A percentile compares a stretch with the other conserved stretches of the same genome.
Conservation (phyloP, 768 basidiomycete genomes). For the Nevesoporus exiguus region DNA sequence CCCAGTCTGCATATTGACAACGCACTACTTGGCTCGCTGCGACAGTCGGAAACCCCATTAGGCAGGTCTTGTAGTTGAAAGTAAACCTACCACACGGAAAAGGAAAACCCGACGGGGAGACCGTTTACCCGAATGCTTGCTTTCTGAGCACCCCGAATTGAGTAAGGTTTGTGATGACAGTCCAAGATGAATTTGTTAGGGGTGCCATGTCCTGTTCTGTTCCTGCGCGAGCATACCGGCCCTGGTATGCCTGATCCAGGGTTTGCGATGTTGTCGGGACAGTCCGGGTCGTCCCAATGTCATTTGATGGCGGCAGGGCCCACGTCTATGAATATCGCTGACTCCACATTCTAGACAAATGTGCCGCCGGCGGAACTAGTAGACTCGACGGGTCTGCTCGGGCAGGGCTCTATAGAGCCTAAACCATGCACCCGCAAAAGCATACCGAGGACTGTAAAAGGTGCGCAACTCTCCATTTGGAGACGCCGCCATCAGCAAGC, state of each 20-base stretch:
- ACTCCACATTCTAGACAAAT: neutral
- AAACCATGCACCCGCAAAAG: conserved; percentile 1
- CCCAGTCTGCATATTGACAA: neutral
- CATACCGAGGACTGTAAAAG: neutral
- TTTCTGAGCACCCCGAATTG: neutral
- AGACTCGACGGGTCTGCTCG: too few relatives aligned
- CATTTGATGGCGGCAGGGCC: neutral
- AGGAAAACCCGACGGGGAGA: neutral
- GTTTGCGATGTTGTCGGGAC: neutral
- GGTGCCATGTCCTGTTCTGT: neutral
- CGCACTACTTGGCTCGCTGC: neutral
- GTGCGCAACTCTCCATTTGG: neutral
- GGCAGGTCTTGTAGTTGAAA: conserved; percentile 11
- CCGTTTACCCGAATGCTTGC: neutral
- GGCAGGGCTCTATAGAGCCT: conserved; percentile 2
- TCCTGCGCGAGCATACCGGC: conserved; percentile 5
- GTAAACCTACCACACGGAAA: neutral
- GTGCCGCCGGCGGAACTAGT: neutral
- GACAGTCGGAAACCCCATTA: conserved; percentile 12
- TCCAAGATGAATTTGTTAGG: neutral
- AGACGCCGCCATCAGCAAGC: neutral
- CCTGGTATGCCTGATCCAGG: conserved; percentile 2
- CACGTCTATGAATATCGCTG: neutral
- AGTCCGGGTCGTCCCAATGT: neutral
- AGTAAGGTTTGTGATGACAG: conserved; percentile 3